These are phyloP conservation scores for Polygonum aviculare DNA, from an alignment of 148 eudicot species.

Conservation along the genomic window DNA sequence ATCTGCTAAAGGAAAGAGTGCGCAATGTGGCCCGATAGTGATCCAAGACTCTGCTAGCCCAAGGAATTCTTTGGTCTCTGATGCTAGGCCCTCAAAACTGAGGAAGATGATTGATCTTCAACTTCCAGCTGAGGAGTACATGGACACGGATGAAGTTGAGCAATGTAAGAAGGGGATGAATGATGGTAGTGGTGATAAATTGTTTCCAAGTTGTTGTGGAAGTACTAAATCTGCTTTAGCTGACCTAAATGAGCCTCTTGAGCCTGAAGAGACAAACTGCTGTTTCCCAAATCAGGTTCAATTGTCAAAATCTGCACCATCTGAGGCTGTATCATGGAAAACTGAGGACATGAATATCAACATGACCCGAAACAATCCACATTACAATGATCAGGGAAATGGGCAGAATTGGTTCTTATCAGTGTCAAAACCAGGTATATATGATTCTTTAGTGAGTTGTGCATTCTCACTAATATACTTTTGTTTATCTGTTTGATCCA, in stretches of 20 bases:
- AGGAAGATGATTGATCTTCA: conserved; percentile 72
- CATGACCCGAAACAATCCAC: conserved; percentile 24
- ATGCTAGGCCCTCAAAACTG: conserved; percentile 63
- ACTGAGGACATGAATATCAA: conserved; percentile 21
- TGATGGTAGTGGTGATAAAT: conserved; percentile 19
- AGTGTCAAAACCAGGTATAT: conserved; percentile 56
- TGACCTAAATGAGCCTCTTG: conserved; percentile 76
- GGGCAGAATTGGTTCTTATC: conserved; percentile 35
- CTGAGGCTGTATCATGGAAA: conserved; percentile 27
- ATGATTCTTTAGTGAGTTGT: background rate
- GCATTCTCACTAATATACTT: background rate
- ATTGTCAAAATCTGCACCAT: conserved; percentile 22
- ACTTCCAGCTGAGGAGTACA: conserved; percentile 67
- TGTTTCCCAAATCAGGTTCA: conserved; percentile 27
- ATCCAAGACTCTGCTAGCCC: conserved; percentile 32
- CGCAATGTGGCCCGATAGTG: conserved; percentile 21
- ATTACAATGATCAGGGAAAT: conserved; percentile 27
- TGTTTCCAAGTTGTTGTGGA: conserved; percentile 15
- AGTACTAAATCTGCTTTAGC: conserved; percentile 39
- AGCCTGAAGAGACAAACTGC: conserved; percentile 34
- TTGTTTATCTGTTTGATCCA: background rate
- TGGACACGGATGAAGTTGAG: conserved; percentile 55
- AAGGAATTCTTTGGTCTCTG: conserved; percentile 55
- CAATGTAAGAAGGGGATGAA: conserved; percentile 21
- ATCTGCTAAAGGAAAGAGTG: conserved; percentile 35